A percentile compares a stretch with the other conserved stretches of the same genome.
phyloP scores from a whole-genome alignment of 257 asterid genomes.

The Nicotiana obtusifolia region DNA sequence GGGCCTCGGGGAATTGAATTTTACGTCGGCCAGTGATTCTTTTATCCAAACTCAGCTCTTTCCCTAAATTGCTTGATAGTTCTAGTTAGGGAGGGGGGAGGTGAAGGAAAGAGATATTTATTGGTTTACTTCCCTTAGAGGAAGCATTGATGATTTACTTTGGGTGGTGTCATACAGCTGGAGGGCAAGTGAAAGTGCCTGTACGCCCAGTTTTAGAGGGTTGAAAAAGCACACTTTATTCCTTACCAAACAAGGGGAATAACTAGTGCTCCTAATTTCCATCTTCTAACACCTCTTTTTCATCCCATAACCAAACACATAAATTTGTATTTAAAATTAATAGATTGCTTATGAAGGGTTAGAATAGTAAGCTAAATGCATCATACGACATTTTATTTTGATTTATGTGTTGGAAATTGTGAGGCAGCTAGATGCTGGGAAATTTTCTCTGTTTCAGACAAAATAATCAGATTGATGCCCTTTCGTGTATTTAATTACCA shows the following conservation, averaged over 20 bases:
- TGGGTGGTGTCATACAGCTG: background rate
- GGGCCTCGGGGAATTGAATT: background rate
- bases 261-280: background rate
- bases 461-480: background rate
- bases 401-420: background rate
- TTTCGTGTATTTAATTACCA: background rate
- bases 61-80: background rate
- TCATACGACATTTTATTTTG: background rate
- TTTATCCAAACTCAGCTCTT: background rate
- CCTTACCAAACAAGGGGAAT: background rate
- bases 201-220: background rate
- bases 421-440: constrained; percentile 1
- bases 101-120: background rate
- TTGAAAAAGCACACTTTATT: background rate
- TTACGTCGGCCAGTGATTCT: background rate
- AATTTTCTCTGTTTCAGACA: background rate
- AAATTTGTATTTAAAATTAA: background rate
- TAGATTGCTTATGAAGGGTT: background rate
- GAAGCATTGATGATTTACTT: background rate
- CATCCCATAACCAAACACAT: background rate
- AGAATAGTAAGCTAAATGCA: background rate
- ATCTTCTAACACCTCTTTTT: too few relatives aligned
- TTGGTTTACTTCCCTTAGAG: background rate
- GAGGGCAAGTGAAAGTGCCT: background rate
- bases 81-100: background rate